Conservation (phyloP, 2,329 filamentous ascomycete genomes). For the Pestalotiopsis fici region DNA sequence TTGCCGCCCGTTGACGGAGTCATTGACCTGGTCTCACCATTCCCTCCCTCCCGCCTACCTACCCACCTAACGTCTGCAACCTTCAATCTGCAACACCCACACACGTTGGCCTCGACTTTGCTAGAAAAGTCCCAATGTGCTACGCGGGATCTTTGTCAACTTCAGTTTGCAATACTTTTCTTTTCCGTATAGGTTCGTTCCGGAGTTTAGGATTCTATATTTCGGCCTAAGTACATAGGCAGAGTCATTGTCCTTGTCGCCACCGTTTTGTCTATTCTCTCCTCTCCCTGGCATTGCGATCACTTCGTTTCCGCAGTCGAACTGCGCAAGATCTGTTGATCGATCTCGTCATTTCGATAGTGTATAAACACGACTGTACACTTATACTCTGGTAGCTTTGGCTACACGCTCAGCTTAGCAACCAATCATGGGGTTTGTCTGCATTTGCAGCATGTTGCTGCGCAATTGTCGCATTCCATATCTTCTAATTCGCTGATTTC, state of each 20-base stretch:
- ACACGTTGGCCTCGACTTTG: slow-evolving; percentile 3
- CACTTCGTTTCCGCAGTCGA: slow-evolving; percentile 2
- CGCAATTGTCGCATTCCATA: slow-evolving; percentile 9
- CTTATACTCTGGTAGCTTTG: neutral
- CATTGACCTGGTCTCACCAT: neutral
- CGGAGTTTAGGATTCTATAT: slow-evolving; percentile 8
- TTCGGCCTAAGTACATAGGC: neutral
- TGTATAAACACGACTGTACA: neutral
- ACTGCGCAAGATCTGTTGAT: slow-evolving; percentile 8
- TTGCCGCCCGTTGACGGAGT: neutral
- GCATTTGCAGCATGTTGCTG: neutral
- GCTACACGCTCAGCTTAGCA: neutral
- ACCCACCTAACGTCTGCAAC: neutral
- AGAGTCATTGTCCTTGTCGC: neutral
- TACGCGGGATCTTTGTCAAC: neutral
- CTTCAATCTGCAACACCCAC: neutral
- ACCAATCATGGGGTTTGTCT: slow-evolving; percentile 14
- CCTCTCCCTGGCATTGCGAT: neutral
- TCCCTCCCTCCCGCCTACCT: neutral
- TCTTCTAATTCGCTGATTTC: slow-evolving; percentile 15
- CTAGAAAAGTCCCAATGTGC: slow-evolving; percentile 5
- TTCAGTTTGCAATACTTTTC: slow-evolving; percentile 3
- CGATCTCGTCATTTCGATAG: neutral
- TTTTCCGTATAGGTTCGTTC: slow-evolving; percentile 4
- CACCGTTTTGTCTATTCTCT: neutral